Conservation (phyloP, 768 basidiomycete species). For the Pisolithus tinctorius region DNA sequence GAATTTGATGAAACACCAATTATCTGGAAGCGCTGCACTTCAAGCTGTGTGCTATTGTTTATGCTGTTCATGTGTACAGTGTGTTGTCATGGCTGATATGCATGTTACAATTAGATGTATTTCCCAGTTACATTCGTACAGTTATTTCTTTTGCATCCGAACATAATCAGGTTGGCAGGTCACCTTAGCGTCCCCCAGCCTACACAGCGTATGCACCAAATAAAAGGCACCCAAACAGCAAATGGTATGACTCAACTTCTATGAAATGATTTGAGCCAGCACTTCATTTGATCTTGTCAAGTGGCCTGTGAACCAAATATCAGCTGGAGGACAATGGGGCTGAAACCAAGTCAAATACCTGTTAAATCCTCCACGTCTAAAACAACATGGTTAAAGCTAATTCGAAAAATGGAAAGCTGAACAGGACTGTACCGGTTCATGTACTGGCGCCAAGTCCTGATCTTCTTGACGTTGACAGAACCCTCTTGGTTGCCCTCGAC, state of each 20-base stretch:
- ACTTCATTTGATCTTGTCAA: conserved; percentile 91
- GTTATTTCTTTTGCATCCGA: too few relatives aligned
- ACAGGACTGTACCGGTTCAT: conserved; percentile 73
- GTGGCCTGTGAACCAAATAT: conserved; percentile 47
- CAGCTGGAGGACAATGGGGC: conserved; percentile 5
- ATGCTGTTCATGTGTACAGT: conserved; percentile 14
- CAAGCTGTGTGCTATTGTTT: neutral
- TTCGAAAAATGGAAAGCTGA: neutral
- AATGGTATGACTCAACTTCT: conserved; percentile 15
- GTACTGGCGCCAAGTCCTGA: conserved; percentile 92
- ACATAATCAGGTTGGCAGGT: neutral
- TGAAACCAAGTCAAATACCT: conserved; percentile 35
- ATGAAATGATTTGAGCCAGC: neutral
- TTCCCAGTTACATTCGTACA: neutral
- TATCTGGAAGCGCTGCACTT: neutral
- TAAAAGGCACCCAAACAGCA: conserved; percentile 6
- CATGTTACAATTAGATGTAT: conserved; percentile 19
- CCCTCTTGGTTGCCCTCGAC: conserved; percentile 83
- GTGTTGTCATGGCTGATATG: conserved; percentile 25
- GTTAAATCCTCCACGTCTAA: conserved; percentile 81
- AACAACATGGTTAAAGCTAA: conserved; percentile 9
- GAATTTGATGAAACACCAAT: too few relatives aligned
- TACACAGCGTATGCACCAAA: neutral
- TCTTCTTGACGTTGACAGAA: conserved; percentile 61
- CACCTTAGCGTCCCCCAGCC: neutral